Conservation (phyloP, 495 filamentous ascomycete genomes). For the Tuber umbilicatum region DNA sequence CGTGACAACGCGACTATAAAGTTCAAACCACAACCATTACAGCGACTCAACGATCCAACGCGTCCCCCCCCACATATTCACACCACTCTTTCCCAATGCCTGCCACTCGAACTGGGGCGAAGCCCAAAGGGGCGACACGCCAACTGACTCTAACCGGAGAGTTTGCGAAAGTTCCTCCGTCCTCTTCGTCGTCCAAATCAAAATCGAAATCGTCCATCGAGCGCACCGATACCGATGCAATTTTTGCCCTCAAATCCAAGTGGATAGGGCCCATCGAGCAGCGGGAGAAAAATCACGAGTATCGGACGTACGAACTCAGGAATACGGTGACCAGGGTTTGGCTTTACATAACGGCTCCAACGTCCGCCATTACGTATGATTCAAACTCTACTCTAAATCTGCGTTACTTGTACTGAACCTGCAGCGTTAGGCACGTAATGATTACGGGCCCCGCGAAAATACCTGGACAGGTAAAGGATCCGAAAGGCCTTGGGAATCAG, state of each 20-base stretch:
- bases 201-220: background rate
- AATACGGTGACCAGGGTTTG: background rate
- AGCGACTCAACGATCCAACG: background rate
- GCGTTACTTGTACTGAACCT: background rate
- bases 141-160: background rate
- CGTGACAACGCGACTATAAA: background rate
- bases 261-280: background rate
- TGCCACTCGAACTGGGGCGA: background rate
- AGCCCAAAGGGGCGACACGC: background rate
- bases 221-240: background rate
- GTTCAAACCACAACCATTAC: background rate
- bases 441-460: background rate
- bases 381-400: background rate
- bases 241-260: background rate
- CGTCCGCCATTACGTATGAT: background rate
- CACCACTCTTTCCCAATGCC: background rate
- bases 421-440: background rate
- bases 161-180: background rate
- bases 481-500: background rate
- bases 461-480: background rate
- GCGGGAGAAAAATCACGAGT: background rate
- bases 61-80: background rate
- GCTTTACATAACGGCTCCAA: background rate
- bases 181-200: background rate
- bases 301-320: background rate